Evolutionary conservation across 352 stramenopile genomes (phyloP), one percentile per base, ranked within the genome.

Genomic region (Phytophthora aleatoria): DNA sequence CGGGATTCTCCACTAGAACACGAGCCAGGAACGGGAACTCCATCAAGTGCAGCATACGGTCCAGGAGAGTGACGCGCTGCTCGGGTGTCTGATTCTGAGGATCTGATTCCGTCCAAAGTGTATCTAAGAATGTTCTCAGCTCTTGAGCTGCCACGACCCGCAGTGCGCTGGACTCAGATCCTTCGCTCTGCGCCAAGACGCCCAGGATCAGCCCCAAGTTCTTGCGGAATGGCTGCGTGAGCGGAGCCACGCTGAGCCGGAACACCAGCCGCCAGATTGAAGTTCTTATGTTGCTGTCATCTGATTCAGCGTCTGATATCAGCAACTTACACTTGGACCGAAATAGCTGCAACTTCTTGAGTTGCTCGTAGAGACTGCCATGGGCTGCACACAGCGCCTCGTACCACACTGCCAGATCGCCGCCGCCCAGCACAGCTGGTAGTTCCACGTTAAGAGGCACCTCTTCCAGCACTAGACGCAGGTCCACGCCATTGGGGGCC

Each of bases 271-370:
- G 70, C 80, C 81, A 92, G 6, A 69, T 62, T 30, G 81, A 64
- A 44, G 67, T 67, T 27, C 56, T 63, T 0, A 70, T 56, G 27
- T 48, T 57, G 45, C 44, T 20, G 5, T 39, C 26, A 7, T 57
- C 53, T 45, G 39, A 50, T 12, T 90, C 79, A 38, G 31, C 24
- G 30, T 69, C 64, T 51, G 51, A 15, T 33, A 61, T 11, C 61
- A 67, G 36, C 68, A 75, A 45, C 69, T 82, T 87, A 42, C 64
- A 72, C 42, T 87, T 74, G 44, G 85, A 81, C 1, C 85, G 83
- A 64, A 91, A 90, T 28, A 89, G 72, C 62, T 94, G 85, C 54
- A 94, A 66, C 31, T 69, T 61, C 53, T 89, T 89, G n/a, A 91
- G 73, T 74, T 94, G 85, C 44, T 87, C 79, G 48, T 85, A 94